These are phyloP conservation scores for Yamadazyma laniorum DNA, from an alignment of 805 yeast species.

Conservation along the genomic window DNA sequence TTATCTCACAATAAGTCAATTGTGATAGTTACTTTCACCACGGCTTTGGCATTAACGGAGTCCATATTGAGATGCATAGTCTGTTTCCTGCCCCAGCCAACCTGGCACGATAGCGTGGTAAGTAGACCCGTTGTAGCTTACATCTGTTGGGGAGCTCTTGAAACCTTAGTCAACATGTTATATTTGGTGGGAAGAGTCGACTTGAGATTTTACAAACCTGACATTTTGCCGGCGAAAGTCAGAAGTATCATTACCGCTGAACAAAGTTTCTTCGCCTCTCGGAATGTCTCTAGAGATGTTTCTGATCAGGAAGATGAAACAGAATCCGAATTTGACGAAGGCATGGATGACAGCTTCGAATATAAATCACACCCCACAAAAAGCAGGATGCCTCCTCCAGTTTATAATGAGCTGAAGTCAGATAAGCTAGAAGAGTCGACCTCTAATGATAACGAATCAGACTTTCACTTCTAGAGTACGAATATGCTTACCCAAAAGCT, in stretches of 20 bases:
- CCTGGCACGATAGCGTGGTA: conserved; percentile 19
- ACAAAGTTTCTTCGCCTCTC: conserved; percentile 35
- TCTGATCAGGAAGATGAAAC: conserved; percentile 26
- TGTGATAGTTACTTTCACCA: conserved; percentile 45
- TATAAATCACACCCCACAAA: conserved; percentile 1
- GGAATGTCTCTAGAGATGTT: conserved; percentile 12
- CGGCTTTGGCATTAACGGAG: conserved; percentile 50
- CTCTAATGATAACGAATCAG: conserved; percentile 17
- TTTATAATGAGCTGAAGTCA: conserved; percentile 9
- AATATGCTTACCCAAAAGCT: no score
- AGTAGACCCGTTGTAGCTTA: conserved; percentile 59
- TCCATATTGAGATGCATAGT: conserved; percentile 45
- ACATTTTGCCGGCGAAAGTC: conserved; percentile 43
- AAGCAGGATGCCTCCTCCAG: conserved; percentile 7
- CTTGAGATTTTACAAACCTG: conserved; percentile 78
- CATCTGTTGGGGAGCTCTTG: conserved; percentile 67
- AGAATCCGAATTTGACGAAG: conserved; percentile 13
- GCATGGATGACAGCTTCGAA: conserved; percentile 13
- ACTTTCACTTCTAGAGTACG: conserved; percentile 9
- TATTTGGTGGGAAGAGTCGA: conserved; percentile 68
- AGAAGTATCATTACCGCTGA: conserved; percentile 43
- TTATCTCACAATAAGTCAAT: conserved; percentile 56
- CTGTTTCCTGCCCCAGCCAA: conserved; percentile 20
- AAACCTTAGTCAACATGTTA: conserved; percentile 52
- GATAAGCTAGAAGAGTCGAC: conserved; percentile 13